phyloP scores from a whole-genome alignment of 1,284 basidiomycete genomes.

The Hymenochaete sp. region DNA sequence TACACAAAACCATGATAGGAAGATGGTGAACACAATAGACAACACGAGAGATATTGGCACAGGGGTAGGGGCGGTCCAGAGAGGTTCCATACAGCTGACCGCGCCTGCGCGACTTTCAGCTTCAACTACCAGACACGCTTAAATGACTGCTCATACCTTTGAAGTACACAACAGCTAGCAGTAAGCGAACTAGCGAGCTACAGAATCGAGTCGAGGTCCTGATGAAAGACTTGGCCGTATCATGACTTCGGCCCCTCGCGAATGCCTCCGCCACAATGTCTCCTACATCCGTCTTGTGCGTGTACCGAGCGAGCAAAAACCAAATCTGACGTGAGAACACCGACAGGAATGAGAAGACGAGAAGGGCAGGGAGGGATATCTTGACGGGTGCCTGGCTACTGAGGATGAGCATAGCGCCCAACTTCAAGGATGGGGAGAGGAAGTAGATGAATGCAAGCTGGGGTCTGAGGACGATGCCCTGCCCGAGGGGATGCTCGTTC shows the following conservation, averaged over 20 bases:
- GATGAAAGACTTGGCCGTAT: conserved; percentile 33
- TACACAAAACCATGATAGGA: conserved; percentile 42
- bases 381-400: conserved; percentile 39
- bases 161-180: conserved; percentile 53
- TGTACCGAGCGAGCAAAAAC: conserved; percentile 64
- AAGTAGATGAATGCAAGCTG: conserved; percentile 60
- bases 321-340: conserved; percentile 58
- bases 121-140: conserved; percentile 22
- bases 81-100: conserved; percentile 8
- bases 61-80: conserved; percentile 29
- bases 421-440: conserved; percentile 55
- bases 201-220: conserved; percentile 34
- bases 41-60: conserved; percentile 29
- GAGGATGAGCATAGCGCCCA: conserved; percentile 56
- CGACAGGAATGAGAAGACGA: conserved; percentile 48
- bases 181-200: conserved; percentile 37
- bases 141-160: conserved; percentile 37
- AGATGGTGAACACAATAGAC: conserved; percentile 33
- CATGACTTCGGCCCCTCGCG: conserved; percentile 44
- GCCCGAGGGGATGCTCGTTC: no score
- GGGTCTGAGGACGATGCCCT: conserved; percentile 40
- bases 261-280: conserved; percentile 56
- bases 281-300: conserved; percentile 52
- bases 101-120: conserved; percentile 28
- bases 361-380: conserved; percentile 41